Conservation (phyloP, 140 eudicot genomes). For the Cichorium intybus region DNA sequence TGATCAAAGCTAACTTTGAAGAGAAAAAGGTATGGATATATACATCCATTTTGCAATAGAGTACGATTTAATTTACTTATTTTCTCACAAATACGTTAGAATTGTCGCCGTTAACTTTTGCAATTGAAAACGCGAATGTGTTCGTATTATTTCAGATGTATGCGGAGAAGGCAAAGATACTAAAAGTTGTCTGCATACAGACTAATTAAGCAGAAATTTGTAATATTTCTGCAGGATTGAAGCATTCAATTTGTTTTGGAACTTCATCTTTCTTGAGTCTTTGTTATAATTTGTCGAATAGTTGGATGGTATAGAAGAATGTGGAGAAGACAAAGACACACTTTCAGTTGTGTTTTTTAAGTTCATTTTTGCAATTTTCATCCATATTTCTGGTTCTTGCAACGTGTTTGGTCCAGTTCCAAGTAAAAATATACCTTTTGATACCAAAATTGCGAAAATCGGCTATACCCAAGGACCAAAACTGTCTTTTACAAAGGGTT, state of each 20-base stretch:
- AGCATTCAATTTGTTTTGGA: conserved; percentile 14
- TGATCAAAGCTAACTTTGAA: conserved; percentile 59
- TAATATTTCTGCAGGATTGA: conserved; percentile 10
- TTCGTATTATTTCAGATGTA: conserved; percentile 35
- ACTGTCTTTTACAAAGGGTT: too few relatives aligned
- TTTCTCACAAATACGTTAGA: background rate
- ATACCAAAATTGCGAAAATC: too few relatives aligned
- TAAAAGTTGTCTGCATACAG: background rate
- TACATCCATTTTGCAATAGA: background rate
- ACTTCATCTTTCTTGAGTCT: conserved; percentile 15
- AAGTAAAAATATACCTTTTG: too few relatives aligned
- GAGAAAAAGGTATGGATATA: conserved; percentile 43
- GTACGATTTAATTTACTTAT: background rate
- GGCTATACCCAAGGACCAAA: too few relatives aligned
- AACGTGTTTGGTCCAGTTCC: too few relatives aligned
- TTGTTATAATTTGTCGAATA: conserved; percentile 11
- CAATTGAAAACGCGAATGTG: background rate
- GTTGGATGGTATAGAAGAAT: conserved; percentile 9
- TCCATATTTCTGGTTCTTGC: too few relatives aligned
- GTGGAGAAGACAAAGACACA: too few relatives aligned
- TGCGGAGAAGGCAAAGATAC: conserved; percentile 27
- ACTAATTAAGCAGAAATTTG: conserved; percentile 7
- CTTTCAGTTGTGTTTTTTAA: too few relatives aligned
- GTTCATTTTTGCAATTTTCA: too few relatives aligned
- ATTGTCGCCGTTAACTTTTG: background rate